Percentiles rank a stretch among this genome's conserved stretches.
Conservation (phyloP, 495 filamentous ascomycete genomes). For the Penicillium soppii region DNA sequence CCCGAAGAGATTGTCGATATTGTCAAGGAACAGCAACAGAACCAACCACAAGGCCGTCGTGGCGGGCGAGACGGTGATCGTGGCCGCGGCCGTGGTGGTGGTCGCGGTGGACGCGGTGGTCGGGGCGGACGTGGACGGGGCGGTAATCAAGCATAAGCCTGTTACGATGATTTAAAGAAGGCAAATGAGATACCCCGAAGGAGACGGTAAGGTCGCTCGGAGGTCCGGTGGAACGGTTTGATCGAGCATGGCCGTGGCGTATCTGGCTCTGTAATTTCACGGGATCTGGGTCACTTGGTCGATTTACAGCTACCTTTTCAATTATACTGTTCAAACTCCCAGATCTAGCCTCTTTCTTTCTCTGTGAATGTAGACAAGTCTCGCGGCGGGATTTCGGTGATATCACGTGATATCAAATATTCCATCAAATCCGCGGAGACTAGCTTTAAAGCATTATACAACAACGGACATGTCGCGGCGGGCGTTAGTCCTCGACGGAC, state of each 20-base stretch:
- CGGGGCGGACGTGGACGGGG: conserved; percentile 54
- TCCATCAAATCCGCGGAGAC: conserved; percentile 12
- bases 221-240: conserved; percentile 32
- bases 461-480: conserved; percentile 43
- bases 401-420: conserved; percentile 19
- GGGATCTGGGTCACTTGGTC: conserved; percentile 32
- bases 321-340: conserved; percentile 17
- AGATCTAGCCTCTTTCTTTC: not conserved
- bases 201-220: conserved; percentile 31
- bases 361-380: not conserved
- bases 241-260: conserved; percentile 48
- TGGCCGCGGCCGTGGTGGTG: conserved; percentile 52
- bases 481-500: conserved; percentile 55
- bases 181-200: conserved; percentile 45
- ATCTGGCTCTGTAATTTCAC: conserved; percentile 45
- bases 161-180: conserved; percentile 21
- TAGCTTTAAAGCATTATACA: not conserved
- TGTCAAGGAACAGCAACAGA: conserved; percentile 82
- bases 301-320: conserved; percentile 20
- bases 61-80: conserved; percentile 65
- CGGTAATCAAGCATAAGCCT: conserved; percentile 24
- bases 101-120: conserved; percentile 47
- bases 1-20: conserved; percentile 93
- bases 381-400: not conserved
- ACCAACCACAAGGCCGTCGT: conserved; percentile 66